These are phyloP conservation scores for Fusarium sp. DNA, from an alignment of 2,329 filamentous ascomycete genomes.

Conservation along the genomic window DNA sequence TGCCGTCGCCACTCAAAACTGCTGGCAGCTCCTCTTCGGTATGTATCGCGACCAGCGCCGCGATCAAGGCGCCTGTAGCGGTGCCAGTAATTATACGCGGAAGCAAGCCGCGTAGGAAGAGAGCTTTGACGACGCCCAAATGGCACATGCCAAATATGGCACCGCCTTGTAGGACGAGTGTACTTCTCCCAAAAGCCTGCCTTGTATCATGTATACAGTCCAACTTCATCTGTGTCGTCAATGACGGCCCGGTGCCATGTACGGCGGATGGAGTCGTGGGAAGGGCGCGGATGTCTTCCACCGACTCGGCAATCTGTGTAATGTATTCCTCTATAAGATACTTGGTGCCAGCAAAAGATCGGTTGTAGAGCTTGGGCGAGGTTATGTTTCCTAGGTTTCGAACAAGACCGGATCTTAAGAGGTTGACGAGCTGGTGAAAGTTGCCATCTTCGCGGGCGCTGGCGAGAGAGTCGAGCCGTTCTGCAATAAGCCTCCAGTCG, in stretches of 20 bases:
- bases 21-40: conserved; percentile 84
- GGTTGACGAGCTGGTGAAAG: conserved; percentile 78
- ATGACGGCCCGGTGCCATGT: conserved; percentile 52
- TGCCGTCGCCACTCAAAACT: conserved; percentile 80
- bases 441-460: conserved; percentile 76
- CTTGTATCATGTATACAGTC: conserved; percentile 88
- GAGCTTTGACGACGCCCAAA: conserved; percentile 87
- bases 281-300: conserved; percentile 78
- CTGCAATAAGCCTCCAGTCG: conserved; percentile 85
- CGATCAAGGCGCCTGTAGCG: conserved; percentile 89
- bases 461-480: conserved; percentile 77
- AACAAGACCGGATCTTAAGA: conserved; percentile 81
- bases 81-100: conserved; percentile 93
- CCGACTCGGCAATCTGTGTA: conserved; percentile 81
- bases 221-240: conserved; percentile 81
- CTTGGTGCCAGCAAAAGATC: conserved; percentile 89
- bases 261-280: conserved; percentile 63
- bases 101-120: conserved; percentile 82
- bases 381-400: conserved; percentile 94
- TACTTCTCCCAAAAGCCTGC: conserved; percentile 87
- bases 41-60: conserved; percentile 86
- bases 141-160: conserved; percentile 93
- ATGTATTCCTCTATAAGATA: conserved; percentile 92
- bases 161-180: conserved; percentile 87
- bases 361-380: conserved; percentile 81